Conservation (phyloP, 2,329 filamentous ascomycete species). For the Pyrenophora teres region DNA sequence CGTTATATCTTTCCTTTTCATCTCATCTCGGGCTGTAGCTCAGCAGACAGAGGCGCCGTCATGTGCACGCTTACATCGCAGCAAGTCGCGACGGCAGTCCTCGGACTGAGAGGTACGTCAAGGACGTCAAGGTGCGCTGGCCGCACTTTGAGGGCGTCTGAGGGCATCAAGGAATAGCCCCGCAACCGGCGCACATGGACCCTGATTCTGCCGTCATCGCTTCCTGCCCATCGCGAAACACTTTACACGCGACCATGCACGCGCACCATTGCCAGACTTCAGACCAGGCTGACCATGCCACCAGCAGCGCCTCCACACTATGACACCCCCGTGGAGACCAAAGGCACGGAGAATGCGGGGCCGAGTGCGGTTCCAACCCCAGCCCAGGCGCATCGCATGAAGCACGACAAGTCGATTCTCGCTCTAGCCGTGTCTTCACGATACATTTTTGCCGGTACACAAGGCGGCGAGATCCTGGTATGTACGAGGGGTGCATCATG, state of each 20-base stretch:
- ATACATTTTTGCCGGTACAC: slow-evolving; percentile 88
- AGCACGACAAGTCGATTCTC: slow-evolving; percentile 79
- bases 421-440: slow-evolving; percentile 79
- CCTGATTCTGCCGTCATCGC: slow-evolving; percentile 32
- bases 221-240: slow-evolving; percentile 15
- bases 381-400: slow-evolving; percentile 73
- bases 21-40: slow-evolving; percentile 37
- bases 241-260: slow-evolving; percentile 32
- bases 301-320: slow-evolving; percentile 33
- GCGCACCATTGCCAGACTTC: slow-evolving; percentile 10
- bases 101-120: slow-evolving; percentile 24
- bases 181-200: slow-evolving; percentile 18
- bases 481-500: slow-evolving; percentile 50
- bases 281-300: slow-evolving; percentile 34
- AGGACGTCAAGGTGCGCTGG: slow-evolving; percentile 9
- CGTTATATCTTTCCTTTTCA: slow-evolving; percentile 27
- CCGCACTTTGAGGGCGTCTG: background rate
- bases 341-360: slow-evolving; percentile 15
- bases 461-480: slow-evolving; percentile 87
- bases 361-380: slow-evolving; percentile 49
- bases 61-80: slow-evolving; percentile 42
- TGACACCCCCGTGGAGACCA: slow-evolving; percentile 27
- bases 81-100: slow-evolving; percentile 17
- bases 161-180: slow-evolving; percentile 7
- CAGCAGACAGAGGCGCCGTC: slow-evolving; percentile 19